A percentile compares a stretch with the other conserved stretches of the same genome.
Conservation (phyloP, 1,284 basidiomycete species). For the Cystobasidiaceae sp. region DNA sequence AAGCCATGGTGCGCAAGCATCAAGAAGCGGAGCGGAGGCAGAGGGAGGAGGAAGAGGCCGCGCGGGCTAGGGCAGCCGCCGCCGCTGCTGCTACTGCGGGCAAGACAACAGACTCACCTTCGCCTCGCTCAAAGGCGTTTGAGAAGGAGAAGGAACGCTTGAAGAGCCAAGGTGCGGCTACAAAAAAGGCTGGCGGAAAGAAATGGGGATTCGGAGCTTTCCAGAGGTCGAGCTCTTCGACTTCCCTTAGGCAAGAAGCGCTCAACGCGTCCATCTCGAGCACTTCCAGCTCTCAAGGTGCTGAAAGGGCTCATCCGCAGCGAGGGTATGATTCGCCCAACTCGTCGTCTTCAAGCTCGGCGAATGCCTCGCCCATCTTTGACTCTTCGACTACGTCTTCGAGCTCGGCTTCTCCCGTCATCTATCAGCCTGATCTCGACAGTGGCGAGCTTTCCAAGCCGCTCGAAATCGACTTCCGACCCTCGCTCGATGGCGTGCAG, state of each 20-base stretch:
- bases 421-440: neutral
- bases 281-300: neutral
- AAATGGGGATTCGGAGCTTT: conserved; percentile 47
- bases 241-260: conserved; percentile 19
- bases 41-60: conserved; percentile 43
- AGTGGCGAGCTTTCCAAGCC: neutral
- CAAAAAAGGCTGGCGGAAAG: conserved; percentile 32
- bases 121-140: conserved; percentile 43
- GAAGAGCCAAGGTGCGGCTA: conserved; percentile 42
- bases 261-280: neutral
- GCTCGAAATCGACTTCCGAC: conserved; percentile 11
- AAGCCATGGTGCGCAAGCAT: conserved; percentile 82
- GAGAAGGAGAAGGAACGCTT: conserved; percentile 49
- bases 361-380: conserved; percentile 17
- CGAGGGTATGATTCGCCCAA: conserved; percentile 1
- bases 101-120: conserved; percentile 29
- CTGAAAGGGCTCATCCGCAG: neutral
- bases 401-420: conserved; percentile 11
- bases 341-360: conserved; percentile 11
- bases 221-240: conserved; percentile 4
- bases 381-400: conserved; percentile 18
- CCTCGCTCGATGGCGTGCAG: conserved; percentile 24
- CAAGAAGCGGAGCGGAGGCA: conserved; percentile 39
- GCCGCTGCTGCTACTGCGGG: conserved; percentile 42
- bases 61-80: conserved; percentile 59